Evolutionary conservation across 176 grass and related monocot species (phyloP).

Genomic region (Zoysia pacifica): DNA sequence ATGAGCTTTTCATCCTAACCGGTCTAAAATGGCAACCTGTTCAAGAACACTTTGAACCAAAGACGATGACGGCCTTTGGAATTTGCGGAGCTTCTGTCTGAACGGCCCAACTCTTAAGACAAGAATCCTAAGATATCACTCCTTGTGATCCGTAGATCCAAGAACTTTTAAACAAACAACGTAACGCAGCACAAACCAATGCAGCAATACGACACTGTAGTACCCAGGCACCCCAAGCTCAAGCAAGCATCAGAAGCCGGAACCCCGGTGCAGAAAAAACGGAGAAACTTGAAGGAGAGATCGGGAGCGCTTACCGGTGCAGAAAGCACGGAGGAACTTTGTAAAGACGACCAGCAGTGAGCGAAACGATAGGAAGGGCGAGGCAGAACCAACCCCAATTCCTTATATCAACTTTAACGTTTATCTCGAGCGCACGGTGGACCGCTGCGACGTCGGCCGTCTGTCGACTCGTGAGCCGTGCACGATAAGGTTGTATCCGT

Average conservation of each 20-base stretch:
- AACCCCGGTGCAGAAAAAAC: neutral
- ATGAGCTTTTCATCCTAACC: neutral
- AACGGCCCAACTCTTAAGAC: neutral
- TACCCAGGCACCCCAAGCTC: neutral
- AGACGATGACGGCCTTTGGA: no score
- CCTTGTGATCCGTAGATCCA: slow-evolving; percentile 32
- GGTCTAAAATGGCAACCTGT: neutral
- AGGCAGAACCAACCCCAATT: neutral
- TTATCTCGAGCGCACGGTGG: neutral
- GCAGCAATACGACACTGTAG: neutral
- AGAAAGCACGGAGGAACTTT: neutral
- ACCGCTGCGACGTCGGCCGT: slow-evolving; percentile 11
- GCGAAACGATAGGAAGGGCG: slow-evolving; percentile 6
- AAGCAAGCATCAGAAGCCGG: neutral
- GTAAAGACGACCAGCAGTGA: neutral
- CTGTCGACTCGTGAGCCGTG: neutral
- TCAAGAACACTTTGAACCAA: neutral
- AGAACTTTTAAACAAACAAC: neutral
- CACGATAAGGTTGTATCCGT: neutral
- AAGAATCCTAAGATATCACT: neutral
- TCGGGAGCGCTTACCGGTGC: slow-evolving; percentile 20
- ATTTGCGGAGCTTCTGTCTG: neutral
- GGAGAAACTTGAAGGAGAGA: neutral
- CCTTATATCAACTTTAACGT: no score
- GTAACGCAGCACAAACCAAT: neutral